Conservation (phyloP, 257 asterid species). For the Scutellaria barbata region DNA sequence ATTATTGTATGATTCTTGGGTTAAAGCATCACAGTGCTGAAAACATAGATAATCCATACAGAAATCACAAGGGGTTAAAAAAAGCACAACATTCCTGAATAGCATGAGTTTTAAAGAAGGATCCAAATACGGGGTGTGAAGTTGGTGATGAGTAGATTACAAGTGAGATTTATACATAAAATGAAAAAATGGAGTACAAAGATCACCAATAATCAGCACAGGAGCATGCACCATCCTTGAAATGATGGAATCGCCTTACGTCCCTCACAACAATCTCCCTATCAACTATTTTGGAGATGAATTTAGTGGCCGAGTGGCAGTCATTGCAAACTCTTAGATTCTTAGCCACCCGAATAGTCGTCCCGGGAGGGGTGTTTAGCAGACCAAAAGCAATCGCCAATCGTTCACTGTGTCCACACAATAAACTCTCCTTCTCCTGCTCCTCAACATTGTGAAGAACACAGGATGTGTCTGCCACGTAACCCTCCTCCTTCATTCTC, state of each 20-base stretch:
- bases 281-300: conserved; percentile 63
- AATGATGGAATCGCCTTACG: conserved; percentile 84
- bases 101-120: no score
- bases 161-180: no score
- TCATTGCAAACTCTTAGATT: conserved; percentile 88
- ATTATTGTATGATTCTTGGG: no score
- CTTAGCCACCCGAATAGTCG: conserved; percentile 73
- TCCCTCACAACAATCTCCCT: conserved; percentile 91
- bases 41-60: no score
- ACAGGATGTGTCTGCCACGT: conserved; percentile 81
- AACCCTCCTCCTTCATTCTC: conserved; percentile 75
- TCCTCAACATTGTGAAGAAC: conserved; percentile 87
- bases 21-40: no score
- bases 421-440: conserved; percentile 68
- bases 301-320: conserved; percentile 82
- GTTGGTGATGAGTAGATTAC: no score
- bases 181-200: neutral
- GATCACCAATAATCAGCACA: conserved; percentile 93
- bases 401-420: conserved; percentile 90
- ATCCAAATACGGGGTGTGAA: no score
- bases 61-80: no score
- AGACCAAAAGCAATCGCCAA: conserved; percentile 88
- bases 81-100: no score
- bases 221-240: conserved; percentile 77
- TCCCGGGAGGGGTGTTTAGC: conserved; percentile 69